Conservation (phyloP, 2,329 filamentous ascomycete genomes). For the Fusarium agapanthi region DNA sequence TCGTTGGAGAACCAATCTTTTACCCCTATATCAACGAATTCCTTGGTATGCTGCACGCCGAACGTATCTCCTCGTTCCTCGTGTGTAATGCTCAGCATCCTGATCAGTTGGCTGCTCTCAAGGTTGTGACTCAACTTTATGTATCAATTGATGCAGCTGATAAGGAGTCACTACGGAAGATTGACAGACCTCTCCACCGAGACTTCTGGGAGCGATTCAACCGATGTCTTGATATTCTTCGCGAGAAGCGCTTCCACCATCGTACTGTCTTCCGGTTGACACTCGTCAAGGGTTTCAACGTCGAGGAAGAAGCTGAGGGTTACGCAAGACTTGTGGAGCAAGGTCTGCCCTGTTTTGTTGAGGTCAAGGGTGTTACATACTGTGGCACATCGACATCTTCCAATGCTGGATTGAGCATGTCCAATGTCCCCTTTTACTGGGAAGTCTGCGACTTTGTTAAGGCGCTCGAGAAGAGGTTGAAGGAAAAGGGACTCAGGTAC, state of each 20-base stretch:
- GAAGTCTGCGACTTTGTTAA: conserved; percentile 86
- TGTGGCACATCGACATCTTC: conserved; percentile 89
- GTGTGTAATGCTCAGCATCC: conserved; percentile 98
- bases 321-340: conserved; percentile 90
- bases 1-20: conserved; percentile 98
- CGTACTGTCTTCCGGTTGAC: conserved; percentile 95
- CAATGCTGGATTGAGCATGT: conserved; percentile 90
- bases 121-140: conserved; percentile 93
- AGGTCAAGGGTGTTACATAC: conserved; percentile 96
- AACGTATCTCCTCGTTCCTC: conserved; percentile 91
- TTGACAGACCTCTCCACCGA: conserved; percentile 90
- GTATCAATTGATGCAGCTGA: conserved; percentile 96
- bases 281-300: conserved; percentile 97
- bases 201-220: conserved; percentile 99
- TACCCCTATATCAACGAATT: conserved; percentile 98
- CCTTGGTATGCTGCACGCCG: conserved; percentile 79
- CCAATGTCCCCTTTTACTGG: conserved; percentile 95
- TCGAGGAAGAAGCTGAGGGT: conserved; percentile 90
- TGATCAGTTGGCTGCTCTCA: conserved; percentile 82
- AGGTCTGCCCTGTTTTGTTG: conserved; percentile 89
- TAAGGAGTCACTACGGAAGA: conserved; percentile 83
- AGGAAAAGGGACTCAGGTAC: conserved; percentile 77
- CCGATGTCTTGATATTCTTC: conserved; percentile 87
- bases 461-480: conserved; percentile 75
- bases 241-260: conserved; percentile 83